Percentiles rank a stretch among this genome's conserved stretches.
These are phyloP conservation scores for Aegilops tauschii DNA, from an alignment of 176 grass and related monocot genomes.

Conservation along the genomic window DNA sequence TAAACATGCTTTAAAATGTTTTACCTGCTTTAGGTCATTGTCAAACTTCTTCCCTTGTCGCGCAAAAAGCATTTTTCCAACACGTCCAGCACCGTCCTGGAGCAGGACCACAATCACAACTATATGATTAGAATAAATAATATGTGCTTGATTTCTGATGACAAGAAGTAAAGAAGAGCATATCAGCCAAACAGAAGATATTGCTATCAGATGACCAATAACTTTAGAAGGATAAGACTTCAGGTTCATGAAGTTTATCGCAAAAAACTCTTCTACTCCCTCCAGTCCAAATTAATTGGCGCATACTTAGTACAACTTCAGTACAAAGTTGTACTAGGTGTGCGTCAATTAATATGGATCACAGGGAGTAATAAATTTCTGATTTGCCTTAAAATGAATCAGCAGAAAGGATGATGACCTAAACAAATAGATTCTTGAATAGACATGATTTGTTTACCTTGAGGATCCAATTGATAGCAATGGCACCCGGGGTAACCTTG, in stretches of 20 bases:
- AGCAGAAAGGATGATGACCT: background rate
- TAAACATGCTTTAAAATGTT: background rate
- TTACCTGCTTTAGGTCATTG: slow-evolving; percentile 98
- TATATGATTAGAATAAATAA: slow-evolving; percentile 14
- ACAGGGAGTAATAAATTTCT: background rate
- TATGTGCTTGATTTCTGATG: background rate
- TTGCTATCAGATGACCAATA: background rate
- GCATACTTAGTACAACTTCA: no score
- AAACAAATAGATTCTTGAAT: background rate
- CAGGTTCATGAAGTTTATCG: background rate
- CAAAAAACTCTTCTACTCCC: background rate
- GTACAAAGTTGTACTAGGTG: no score
- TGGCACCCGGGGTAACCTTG: slow-evolving; percentile 76
- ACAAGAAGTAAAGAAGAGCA: background rate
- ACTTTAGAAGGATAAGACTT: background rate
- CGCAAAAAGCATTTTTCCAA: slow-evolving; percentile 99
- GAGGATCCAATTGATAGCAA: slow-evolving; percentile 99
- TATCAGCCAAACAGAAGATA: slow-evolving; percentile 8
- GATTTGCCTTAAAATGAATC: background rate
- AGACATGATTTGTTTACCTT: slow-evolving; percentile 64
- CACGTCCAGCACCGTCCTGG: slow-evolving; percentile 94
- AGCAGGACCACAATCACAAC: slow-evolving; percentile 17
- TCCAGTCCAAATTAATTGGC: no score
- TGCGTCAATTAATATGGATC: no score
- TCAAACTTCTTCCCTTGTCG: slow-evolving; percentile 99